Conservation (phyloP, 2,329 filamentous ascomycete genomes). For the Escovopsis sp. region DNA sequence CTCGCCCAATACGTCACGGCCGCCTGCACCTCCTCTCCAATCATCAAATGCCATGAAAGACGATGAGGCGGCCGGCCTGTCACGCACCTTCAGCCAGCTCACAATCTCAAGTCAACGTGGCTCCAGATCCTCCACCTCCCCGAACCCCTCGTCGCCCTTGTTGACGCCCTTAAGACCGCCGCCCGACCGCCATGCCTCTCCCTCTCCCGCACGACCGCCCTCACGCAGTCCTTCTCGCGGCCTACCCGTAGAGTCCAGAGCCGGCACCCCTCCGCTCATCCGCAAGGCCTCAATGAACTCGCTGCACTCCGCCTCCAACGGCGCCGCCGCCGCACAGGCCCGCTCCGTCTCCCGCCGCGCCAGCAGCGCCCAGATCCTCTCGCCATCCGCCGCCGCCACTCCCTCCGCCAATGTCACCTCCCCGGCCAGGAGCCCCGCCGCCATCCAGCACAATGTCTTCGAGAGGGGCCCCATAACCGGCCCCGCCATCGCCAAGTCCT, state of each 20-base stretch:
- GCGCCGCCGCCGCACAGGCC: conserved; percentile 7
- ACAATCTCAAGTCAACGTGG: conserved; percentile 23
- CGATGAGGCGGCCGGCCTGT: conserved; percentile 20
- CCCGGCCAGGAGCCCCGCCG: conserved; percentile 20
- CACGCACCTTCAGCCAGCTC: conserved; percentile 30
- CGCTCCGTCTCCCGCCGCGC: conserved; percentile 31
- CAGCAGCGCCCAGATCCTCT: conserved; percentile 31
- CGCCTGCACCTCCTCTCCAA: conserved; percentile 21
- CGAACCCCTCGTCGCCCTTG: conserved; percentile 11
- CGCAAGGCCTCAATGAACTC: conserved; percentile 45
- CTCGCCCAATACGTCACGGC: conserved; percentile 14
- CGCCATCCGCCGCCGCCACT: conserved; percentile 28
- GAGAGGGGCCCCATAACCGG: conserved; percentile 31
- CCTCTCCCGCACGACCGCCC: conserved; percentile 23
- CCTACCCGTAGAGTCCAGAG: conserved; percentile 28
- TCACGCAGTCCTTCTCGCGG: conserved; percentile 29
- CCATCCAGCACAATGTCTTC: conserved; percentile 12
- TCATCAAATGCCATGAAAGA: conserved; percentile 16
- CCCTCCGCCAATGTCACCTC: conserved; percentile 10
- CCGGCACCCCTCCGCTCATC: conserved; percentile 35
- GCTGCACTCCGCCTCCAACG: conserved; percentile 33
- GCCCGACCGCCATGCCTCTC: conserved; percentile 23
- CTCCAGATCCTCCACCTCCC: conserved; percentile 14
- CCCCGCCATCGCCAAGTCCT: conserved; percentile 45
- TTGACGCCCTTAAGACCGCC: conserved; percentile 23